Evolutionary conservation across 2,329 filamentous ascomycete genomes (phyloP), one percentile per base, ranked within the genome.

Genomic region (Calonectria pteridis): DNA sequence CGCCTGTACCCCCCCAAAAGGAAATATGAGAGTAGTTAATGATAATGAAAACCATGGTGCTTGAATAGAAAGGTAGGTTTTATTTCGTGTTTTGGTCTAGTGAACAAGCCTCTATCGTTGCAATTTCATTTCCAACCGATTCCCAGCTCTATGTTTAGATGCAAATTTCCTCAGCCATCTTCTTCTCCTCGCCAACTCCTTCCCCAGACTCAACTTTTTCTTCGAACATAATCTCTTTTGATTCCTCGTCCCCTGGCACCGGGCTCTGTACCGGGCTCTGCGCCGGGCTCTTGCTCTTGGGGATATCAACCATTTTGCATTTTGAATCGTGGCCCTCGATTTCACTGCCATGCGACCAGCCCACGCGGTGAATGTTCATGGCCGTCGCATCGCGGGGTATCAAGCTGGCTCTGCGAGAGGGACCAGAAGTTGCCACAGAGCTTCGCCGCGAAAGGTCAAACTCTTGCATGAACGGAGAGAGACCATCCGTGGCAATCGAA

Each of bases 311-410:
- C 77, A 74, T 59, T 81, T 86, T 85, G 87, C 89, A 89, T 58
- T 86, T 85, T 0, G 89, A 90, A 46, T 89, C 88, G 49, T 84
- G 84, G 77, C 85, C 89, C 49, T 70, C 59, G 53, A 76, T 74
- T 43, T 91, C 88, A 74, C 91, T 90, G 77, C 86, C 88, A 79
- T 92, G 90, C 35, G 89, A 88, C 91, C 91, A 92, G 80, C 92
- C 90, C 69, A 88, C 87, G 37, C 87, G 84, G 76, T 86, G 84
- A 69, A 86, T 83, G 35, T 84, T 77, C 18, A 70, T 58, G 11
- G 69, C 37, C 16, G 77, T 72, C 16, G 72, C 66, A 13, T 70
- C 70, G 51, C 80, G 78, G n/a, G 76, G 73, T 16, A 77, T 76
- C 13, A 73, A 51, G 66, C 78, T 80, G 18, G 75, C 72, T 37